Evolutionary conservation across 2,329 filamentous ascomycete genomes (phyloP).

Genomic region (Proliferodiscus dingleyae): DNA sequence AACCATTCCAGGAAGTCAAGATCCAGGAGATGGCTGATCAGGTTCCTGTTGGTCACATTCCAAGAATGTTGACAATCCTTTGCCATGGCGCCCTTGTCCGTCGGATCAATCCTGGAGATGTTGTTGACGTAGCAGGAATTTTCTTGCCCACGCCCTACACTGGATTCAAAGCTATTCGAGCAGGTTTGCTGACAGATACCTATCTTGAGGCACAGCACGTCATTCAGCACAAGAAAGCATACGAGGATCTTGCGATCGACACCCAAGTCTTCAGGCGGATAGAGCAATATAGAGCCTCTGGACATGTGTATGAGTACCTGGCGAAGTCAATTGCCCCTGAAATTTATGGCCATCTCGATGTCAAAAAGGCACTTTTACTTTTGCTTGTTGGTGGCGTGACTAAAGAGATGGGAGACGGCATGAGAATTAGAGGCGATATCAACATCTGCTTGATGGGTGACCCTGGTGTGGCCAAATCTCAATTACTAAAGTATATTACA

Average conservation of each 20-base stretch:
- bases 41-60: conserved; percentile 96
- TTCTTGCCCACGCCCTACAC: conserved; percentile 97
- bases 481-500: conserved; percentile 90
- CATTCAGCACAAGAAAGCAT: conserved; percentile 95
- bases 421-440: conserved; percentile 95
- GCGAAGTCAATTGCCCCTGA: conserved; percentile 93
- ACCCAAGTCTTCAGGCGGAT: conserved; percentile 76
- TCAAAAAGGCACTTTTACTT: conserved; percentile 94
- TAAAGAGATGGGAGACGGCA: conserved; percentile 97
- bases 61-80: conserved; percentile 81
- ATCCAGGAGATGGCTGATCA: conserved; percentile 99
- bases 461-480: conserved; percentile 97
- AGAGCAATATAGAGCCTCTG: conserved; percentile 75
- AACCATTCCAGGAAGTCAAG: conserved; percentile 97
- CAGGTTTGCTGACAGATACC: conserved; percentile 93
- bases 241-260: conserved; percentile 86
- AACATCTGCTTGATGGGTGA: conserved; percentile 99
- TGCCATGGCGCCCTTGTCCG: conserved; percentile 84
- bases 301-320: conserved; percentile 85
- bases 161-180: conserved; percentile 96
- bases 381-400: conserved; percentile 96
- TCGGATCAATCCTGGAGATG: conserved; percentile 86
- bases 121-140: conserved; percentile 89
- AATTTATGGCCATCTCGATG: conserved; percentile 94
- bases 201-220: conserved; percentile 94